phyloP scores from a whole-genome alignment of 2,329 filamentous ascomycete species.

The Setomelanomma holmii region DNA sequence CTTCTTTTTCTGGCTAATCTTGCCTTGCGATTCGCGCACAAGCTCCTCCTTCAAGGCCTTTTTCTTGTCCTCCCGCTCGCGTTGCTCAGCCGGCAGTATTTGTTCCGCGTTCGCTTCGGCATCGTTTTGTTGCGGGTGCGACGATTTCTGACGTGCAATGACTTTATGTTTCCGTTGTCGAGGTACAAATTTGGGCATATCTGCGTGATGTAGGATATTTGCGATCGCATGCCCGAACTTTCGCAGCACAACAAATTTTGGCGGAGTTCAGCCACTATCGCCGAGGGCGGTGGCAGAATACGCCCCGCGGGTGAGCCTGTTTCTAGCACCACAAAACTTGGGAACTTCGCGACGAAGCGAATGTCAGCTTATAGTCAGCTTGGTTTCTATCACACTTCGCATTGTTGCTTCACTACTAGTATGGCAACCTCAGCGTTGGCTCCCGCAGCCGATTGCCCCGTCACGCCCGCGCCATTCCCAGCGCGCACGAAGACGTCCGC shows the following conservation, averaged over 20 bases:
- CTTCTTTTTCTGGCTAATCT: constrained; percentile 69
- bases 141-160: constrained; percentile 65
- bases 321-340: neutral
- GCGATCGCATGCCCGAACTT: constrained; percentile 11
- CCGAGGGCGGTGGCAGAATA: constrained; percentile 31
- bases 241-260: constrained; percentile 39
- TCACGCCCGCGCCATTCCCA: constrained; percentile 66
- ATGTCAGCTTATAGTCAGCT: too few relatives aligned
- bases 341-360: neutral
- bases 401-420: neutral
- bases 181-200: constrained; percentile 54
- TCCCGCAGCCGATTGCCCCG: constrained; percentile 23
- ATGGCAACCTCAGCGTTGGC: neutral
- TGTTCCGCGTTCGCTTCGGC: constrained; percentile 62
- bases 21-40: constrained; percentile 59
- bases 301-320: constrained; percentile 11
- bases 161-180: constrained; percentile 68
- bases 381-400: too few relatives aligned
- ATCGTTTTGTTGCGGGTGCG: constrained; percentile 37
- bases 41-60: constrained; percentile 62
- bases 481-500: constrained; percentile 63
- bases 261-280: constrained; percentile 35
- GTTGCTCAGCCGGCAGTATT: constrained; percentile 57
- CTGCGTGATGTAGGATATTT: constrained; percentile 7
- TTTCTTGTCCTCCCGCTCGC: constrained; percentile 62